Base-by-base conservation (phyloP, 176 grass and related monocot species). In the Leersia perrieri region DNA sequence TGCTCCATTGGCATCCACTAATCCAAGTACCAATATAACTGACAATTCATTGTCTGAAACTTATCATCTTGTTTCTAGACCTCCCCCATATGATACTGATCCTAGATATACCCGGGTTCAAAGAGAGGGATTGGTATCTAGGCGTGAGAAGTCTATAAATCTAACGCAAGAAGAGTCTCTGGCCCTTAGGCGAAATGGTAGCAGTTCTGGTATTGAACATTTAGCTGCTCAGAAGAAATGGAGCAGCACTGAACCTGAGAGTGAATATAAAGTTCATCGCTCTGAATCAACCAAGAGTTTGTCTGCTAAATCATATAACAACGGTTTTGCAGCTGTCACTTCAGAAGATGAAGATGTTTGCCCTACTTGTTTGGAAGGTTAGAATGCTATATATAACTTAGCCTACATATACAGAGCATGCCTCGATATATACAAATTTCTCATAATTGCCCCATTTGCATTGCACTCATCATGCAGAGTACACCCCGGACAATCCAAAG, bases 301-400 rank as follows among this genome's bases (percentile, higher is more conserved):
- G 31, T 84, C 88, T 36, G 80, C 78, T 63, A 97, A 89, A 78
- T 73, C 89, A 44, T 97, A 78, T 78, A 90, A 72, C 30, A 76
- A 53, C 79, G 82, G 75, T 85, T 92, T 79, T 75, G 72, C 83
- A 8, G 76, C 66, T 51, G 75, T 83, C 11, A 80, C 78, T 86
- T 94, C 88, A 72, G 94, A 97, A 66, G 91, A 94, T 66, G 94
- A 97, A 82, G 94, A 97, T 79, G 87, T 94, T 39, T 97, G 94
- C 76, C 94, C 94, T 76, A 97, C 94, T 77, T 97, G 94, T 63
- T 83, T 97, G 27, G 94, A 97, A 90, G 91, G 94, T 97, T 88
- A 39, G 83, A 80, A 7, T 58, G 55, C 31, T 25, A 9, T 34
- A 9, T 34, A 13, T 63, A 73, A 28, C 33, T 77, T 42, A 71